Percentiles rank a stretch among this genome's conserved stretches.
These are phyloP conservation scores for Daldinia sp. DNA, from an alignment of 2,329 filamentous ascomycete genomes.

Conservation along the genomic window DNA sequence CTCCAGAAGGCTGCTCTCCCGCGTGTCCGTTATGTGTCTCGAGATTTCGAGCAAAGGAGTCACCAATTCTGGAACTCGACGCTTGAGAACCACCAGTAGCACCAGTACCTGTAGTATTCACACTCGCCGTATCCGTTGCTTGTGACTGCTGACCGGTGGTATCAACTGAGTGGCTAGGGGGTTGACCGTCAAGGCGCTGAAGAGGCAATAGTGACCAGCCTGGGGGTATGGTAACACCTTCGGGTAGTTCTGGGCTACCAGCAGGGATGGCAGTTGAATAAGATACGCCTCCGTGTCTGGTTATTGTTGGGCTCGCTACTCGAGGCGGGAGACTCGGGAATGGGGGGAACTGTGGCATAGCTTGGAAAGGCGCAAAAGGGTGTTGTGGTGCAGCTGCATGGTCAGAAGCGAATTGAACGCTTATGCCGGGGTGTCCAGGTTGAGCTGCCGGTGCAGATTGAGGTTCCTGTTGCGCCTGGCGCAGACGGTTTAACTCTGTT, in stretches of 20 bases:
- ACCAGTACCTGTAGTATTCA: slow-evolving; percentile 16
- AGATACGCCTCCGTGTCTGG: slow-evolving; percentile 61
- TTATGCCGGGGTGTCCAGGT: slow-evolving; percentile 38
- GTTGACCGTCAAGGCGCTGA: slow-evolving; percentile 63
- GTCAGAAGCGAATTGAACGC: slow-evolving; percentile 39
- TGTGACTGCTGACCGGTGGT: slow-evolving; percentile 37
- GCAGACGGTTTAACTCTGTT: slow-evolving; percentile 74
- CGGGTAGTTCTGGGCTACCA: slow-evolving; percentile 71
- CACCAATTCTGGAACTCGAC: slow-evolving; percentile 19
- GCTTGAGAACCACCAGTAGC: slow-evolving; percentile 12
- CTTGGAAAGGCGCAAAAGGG: slow-evolving; percentile 29
- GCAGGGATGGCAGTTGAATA: slow-evolving; percentile 66
- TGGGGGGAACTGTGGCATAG: slow-evolving; percentile 41
- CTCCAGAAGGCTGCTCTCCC: slow-evolving; percentile 24
- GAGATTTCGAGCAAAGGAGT: slow-evolving; percentile 7
- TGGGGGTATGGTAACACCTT: slow-evolving; percentile 72
- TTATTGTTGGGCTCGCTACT: slow-evolving; percentile 57
- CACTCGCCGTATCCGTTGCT: slow-evolving; percentile 20
- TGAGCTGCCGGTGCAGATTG: slow-evolving; percentile 37
- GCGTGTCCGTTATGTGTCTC: slow-evolving; percentile 10
- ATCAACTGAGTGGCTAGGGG: slow-evolving; percentile 35
- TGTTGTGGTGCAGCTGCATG: slow-evolving; percentile 31
- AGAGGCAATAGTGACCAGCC: slow-evolving; percentile 75
- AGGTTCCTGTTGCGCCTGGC: slow-evolving; percentile 60
- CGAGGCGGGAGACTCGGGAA: slow-evolving; percentile 50